Evolutionary conservation across 441 rosid species (phyloP).

Genomic region (Aleurites moluccanus): DNA sequence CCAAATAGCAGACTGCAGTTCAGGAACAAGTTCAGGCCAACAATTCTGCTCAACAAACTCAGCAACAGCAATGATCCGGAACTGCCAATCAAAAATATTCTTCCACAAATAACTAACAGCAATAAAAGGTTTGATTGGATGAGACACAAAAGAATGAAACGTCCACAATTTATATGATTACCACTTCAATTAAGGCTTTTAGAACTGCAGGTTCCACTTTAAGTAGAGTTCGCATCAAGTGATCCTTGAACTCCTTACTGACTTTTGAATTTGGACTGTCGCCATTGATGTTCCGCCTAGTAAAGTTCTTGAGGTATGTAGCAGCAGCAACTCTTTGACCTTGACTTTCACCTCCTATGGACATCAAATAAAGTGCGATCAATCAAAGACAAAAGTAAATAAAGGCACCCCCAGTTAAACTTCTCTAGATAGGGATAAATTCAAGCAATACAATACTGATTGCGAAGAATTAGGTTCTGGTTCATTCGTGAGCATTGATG

Average conservation of each 20-base stretch:
- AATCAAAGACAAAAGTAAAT: not conserved
- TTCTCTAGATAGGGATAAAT: no score
- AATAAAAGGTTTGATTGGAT: not conserved
- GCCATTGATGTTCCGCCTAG: slow-evolving; percentile 44
- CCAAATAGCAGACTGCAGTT: slow-evolving; percentile 60
- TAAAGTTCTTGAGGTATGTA: slow-evolving; percentile 72
- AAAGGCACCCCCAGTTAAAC: not conserved
- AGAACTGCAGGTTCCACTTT: slow-evolving; percentile 57
- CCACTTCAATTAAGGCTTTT: slow-evolving; percentile 79
- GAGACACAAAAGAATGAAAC: not conserved
- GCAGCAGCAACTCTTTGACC: slow-evolving; percentile 81
- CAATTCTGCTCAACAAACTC: slow-evolving; percentile 68
- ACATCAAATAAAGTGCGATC: not conserved
- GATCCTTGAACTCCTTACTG: slow-evolving; percentile 72
- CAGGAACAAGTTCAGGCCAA: slow-evolving; percentile 82
- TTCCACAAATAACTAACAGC: slow-evolving; percentile 2
- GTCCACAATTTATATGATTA: slow-evolving; percentile 22
- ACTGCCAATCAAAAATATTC: slow-evolving; percentile 42
- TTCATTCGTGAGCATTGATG: not conserved
- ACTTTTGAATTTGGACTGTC: slow-evolving; percentile 40
- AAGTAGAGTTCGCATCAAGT: slow-evolving; percentile 66
- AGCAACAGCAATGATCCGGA: slow-evolving; percentile 52
- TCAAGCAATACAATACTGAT: no score
- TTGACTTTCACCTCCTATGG: slow-evolving; percentile 55
- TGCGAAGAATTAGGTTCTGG: not conserved